Conservation (phyloP, 768 basidiomycete species). For the Roridomyces roridus region DNA sequence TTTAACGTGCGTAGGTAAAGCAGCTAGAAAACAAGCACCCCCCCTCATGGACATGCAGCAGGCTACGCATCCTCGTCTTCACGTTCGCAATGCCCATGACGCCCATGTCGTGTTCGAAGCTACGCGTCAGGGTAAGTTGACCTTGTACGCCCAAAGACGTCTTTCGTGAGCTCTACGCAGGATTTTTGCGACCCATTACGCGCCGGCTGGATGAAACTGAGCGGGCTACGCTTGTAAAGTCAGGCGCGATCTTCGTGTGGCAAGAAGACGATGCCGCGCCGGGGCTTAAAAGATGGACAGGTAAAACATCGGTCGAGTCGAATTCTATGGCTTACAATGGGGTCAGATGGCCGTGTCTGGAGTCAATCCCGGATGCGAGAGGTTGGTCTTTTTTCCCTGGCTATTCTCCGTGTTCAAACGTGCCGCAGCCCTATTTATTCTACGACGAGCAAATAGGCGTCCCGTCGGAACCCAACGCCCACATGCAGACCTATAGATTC, state of each 20-base stretch:
- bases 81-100: conserved; percentile 69
- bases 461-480: conserved; percentile 43
- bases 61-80: conserved; percentile 68
- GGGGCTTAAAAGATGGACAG: conserved; percentile 72
- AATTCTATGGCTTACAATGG: conserved; percentile 1
- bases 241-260: conserved; percentile 75
- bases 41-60: conserved; percentile 51
- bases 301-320: conserved; percentile 28
- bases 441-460: conserved; percentile 68
- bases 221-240: conserved; percentile 56
- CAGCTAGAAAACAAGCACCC: conserved; percentile 5
- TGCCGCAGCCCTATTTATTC: conserved; percentile 65
- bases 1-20: conserved; percentile 34
- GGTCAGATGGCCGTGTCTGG: conserved; percentile 68
- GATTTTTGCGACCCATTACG: conserved; percentile 52
- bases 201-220: conserved; percentile 70
- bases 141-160: not conserved
- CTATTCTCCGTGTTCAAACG: conserved; percentile 2
- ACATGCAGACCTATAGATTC: conserved; percentile 56
- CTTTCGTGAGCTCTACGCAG: conserved; percentile 10
- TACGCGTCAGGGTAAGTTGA: conserved; percentile 54
- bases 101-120: conserved; percentile 73
- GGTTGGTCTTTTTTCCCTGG: conserved; percentile 34
- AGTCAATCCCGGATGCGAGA: conserved; percentile 72
- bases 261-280: conserved; percentile 70